Evolutionary conservation across 2,329 filamentous ascomycete species (phyloP).

Genomic region (Trichoderma sp.): DNA sequence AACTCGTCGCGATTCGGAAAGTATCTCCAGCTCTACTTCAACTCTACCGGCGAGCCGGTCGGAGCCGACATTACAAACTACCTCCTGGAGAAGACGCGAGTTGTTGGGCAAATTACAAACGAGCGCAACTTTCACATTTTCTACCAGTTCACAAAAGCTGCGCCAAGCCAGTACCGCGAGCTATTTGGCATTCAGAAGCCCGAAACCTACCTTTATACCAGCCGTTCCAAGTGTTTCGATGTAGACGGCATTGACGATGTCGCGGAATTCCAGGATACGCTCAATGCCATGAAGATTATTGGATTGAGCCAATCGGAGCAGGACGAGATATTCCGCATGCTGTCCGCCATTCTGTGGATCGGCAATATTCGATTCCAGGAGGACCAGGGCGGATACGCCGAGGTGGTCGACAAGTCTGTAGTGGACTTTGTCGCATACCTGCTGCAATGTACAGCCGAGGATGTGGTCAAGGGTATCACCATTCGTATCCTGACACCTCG

Average conservation of each 20-base stretch:
- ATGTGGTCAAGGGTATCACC: conserved; percentile 83
- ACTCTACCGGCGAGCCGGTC: conserved; percentile 82
- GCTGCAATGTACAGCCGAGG: conserved; percentile 77
- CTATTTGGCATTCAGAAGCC: conserved; percentile 89
- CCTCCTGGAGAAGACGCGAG: conserved; percentile 88
- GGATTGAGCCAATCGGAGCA: conserved; percentile 85
- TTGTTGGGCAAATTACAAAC: conserved; percentile 90
- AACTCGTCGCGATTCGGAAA: conserved; percentile 99
- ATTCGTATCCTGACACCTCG: conserved; percentile 76
- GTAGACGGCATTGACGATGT: conserved; percentile 92
- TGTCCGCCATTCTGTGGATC: conserved; percentile 87
- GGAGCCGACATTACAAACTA: conserved; percentile 99
- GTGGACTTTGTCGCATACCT: conserved; percentile 94
- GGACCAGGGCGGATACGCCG: conserved; percentile 84
- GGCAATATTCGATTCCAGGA: conserved; percentile 91
- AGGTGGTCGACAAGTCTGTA: conserved; percentile 82
- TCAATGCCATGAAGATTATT: conserved; percentile 94
- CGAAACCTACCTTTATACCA: conserved; percentile 91
- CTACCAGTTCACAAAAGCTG: conserved; percentile 97
- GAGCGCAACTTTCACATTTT: conserved; percentile 99
- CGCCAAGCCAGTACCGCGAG: conserved; percentile 80
- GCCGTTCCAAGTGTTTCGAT: conserved; percentile 88
- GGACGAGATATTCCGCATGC: conserved; percentile 94
- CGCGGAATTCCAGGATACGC: conserved; percentile 82
- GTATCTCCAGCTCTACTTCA: conserved; percentile 97